phyloP scores from a whole-genome alignment of 192 early-diverging fungal genomes.

The Piromyces finnis region DNA sequence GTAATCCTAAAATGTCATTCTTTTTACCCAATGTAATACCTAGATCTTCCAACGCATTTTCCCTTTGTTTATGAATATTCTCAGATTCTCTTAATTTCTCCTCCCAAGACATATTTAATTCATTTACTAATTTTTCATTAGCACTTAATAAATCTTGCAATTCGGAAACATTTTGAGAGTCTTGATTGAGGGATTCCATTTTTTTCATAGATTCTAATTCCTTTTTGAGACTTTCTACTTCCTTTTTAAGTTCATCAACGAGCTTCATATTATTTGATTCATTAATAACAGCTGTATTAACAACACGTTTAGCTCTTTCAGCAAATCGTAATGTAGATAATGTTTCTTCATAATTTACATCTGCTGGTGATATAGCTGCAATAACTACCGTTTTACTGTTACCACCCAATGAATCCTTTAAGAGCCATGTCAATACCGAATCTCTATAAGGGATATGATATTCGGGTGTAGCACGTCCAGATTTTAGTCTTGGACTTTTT shows the following conservation, averaged over 20 bases:
- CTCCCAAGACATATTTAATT: conserved; percentile 71
- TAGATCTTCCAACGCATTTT: conserved; percentile 55
- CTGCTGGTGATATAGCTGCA: conserved; percentile 58
- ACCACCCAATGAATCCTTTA: conserved; percentile 69
- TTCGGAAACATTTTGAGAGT: conserved; percentile 4
- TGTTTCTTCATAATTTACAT: conserved; percentile 49
- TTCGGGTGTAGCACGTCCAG: conserved; percentile 11
- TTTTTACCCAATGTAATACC: conserved; percentile 47
- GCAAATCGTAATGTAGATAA: conserved; percentile 77
- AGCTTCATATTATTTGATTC: conserved; percentile 65
- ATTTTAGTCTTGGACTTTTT: conserved; percentile 5
- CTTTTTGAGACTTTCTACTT: conserved; percentile 43
- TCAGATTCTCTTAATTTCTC: conserved; percentile 55
- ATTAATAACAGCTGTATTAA: conserved; percentile 80
- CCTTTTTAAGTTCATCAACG: conserved; percentile 67
- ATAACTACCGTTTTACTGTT: conserved; percentile 72
- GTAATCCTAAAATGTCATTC: conserved; percentile 48
- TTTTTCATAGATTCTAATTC: conserved; percentile 27
- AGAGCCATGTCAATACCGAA: conserved; percentile 71
- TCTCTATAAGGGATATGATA: conserved; percentile 76
- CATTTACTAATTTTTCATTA: conserved; percentile 69
- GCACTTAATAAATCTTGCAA: conserved; percentile 65
- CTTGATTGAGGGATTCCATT: conserved; percentile 4
- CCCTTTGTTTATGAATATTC: conserved; percentile 49
- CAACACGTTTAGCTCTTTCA: conserved; percentile 76